Conservation (phyloP, 305 asterid genomes). For the Petunia hybrid region DNA sequence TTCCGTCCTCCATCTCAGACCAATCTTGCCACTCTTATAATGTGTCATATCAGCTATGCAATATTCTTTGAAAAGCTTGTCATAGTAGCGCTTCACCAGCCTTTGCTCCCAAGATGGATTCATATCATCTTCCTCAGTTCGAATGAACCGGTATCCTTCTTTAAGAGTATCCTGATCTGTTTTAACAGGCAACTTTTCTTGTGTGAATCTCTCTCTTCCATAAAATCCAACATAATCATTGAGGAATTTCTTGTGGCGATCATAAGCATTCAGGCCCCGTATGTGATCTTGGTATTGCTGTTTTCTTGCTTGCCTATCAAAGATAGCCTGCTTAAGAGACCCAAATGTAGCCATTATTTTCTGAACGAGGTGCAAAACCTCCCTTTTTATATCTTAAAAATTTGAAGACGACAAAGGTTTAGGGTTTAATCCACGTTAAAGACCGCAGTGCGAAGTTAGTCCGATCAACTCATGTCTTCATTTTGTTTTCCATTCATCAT, state of each 20-base stretch:
- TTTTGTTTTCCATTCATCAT: too few relatives aligned
- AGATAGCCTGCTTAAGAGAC: constrained; percentile 72
- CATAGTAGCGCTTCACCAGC: constrained; percentile 86
- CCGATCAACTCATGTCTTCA: too few relatives aligned
- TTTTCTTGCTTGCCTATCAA: constrained; percentile 82
- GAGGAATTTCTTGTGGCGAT: constrained; percentile 91
- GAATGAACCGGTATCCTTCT: constrained; percentile 52
- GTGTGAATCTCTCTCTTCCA: constrained; percentile 51
- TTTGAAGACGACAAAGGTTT: background rate
- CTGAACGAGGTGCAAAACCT: background rate
- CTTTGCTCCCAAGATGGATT: constrained; percentile 92
- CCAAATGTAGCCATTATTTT: constrained; percentile 77
- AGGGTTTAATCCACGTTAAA: constrained; percentile 22
- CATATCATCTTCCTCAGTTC: constrained; percentile 92
- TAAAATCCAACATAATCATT: constrained; percentile 72
- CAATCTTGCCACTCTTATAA: constrained; percentile 96
- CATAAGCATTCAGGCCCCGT: constrained; percentile 95
- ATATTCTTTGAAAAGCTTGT: constrained; percentile 95
- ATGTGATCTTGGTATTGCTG: constrained; percentile 66
- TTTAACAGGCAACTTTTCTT: constrained; percentile 68
- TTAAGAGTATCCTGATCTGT: constrained; percentile 88
- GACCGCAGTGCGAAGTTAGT: too few relatives aligned
- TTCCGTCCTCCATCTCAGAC: constrained; percentile 97
- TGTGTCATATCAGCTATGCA: constrained; percentile 98
- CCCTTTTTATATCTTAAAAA: constrained; percentile 4